Base-by-base conservation (phyloP, 352 stramenopile species). In the Phytopythium chamaehyphon region DNA sequence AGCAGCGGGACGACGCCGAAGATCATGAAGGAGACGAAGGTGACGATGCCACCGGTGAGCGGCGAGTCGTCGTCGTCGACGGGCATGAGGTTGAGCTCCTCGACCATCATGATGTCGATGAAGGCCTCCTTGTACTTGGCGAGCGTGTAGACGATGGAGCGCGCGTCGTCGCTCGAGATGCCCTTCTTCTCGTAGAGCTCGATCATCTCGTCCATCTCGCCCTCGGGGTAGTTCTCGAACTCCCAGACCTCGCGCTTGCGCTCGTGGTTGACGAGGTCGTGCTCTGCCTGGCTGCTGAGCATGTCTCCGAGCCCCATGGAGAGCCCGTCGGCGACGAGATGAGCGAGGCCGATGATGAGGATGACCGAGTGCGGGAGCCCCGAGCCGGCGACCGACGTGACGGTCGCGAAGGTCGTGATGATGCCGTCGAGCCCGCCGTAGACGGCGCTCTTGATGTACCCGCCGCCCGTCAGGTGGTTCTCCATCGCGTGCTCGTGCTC, bases 81-180 rank as follows among this genome's bases (percentile, higher is more conserved):
- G 1, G 96, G 88, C 77, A 97, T 95, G 53, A 98, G 68, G 51
- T 97, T 88, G 45, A 98, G 83, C 69, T 98, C 95, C 57, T 98
- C 90, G 19, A 94, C 71, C 92, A 98, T 98, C 95, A 98, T 98
- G 48, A 98, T 85, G 74, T 98, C 93, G 33, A 98, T 92, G 71
- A 98, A 98, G 26, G 97, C 96, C 47, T 98, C 86, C 57, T 97
- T 96, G 77, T 98, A 98, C 76, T 98, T 98, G 51, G 93, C 73
- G 70, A 98, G 87, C 28, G 90, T 98, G 51, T 88, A 71, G 47
- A 98, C 90, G 3, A 98, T 88, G 8, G 90, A 59, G 47, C 73
- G 76, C 6, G 95, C 93, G 78, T 98, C 94, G 6, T 96, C 79
- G 15, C 69, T 83, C 6, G 68, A 79, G 64, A 98, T 96, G 19